phyloP scores from a whole-genome alignment of 371 early-diverging fungal species.

The Actinomortierella wolfii region DNA sequence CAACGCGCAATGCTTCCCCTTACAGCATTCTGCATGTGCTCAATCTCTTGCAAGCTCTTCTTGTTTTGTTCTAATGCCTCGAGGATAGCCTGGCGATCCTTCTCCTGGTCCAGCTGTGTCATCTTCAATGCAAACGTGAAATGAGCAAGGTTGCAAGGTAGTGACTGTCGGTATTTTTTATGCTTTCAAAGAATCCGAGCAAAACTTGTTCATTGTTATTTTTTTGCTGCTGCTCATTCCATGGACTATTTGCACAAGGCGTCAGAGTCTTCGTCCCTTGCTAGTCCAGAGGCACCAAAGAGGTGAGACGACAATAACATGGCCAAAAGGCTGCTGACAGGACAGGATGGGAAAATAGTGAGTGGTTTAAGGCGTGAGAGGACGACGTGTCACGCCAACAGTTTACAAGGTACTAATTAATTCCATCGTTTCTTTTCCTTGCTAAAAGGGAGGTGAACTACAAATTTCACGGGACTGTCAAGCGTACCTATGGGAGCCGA shows the following conservation, averaged over 20 bases:
- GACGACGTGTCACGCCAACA: background rate
- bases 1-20: background rate
- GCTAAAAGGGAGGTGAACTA: constrained; percentile 14
- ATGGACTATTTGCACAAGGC: too few species aligned
- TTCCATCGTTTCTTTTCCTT: background rate
- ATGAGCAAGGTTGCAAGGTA: too few species aligned
- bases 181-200: too few species aligned
- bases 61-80: constrained; percentile 26
- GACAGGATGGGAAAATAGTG: too few species aligned
- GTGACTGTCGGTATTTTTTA: too few species aligned
- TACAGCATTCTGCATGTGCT: constrained; percentile 44
- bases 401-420: background rate
- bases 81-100: constrained; percentile 13
- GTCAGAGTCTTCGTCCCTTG: background rate
- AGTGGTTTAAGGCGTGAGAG: too few species aligned
- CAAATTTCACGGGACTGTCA: constrained; percentile 20
- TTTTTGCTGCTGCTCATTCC: too few species aligned
- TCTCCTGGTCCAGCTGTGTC: background rate
- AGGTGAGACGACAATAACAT: background rate
- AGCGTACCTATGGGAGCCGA: constrained; percentile 30
- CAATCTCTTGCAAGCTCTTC: constrained; percentile 28
- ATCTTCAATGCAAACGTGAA: too few species aligned
- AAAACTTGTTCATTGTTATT: too few species aligned
- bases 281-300: constrained; percentile 1
- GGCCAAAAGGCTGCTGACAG: too few species aligned